phyloP scores from a whole-genome alignment of 169 alveolate species.

The Plasmodium chabaudi region DNA sequence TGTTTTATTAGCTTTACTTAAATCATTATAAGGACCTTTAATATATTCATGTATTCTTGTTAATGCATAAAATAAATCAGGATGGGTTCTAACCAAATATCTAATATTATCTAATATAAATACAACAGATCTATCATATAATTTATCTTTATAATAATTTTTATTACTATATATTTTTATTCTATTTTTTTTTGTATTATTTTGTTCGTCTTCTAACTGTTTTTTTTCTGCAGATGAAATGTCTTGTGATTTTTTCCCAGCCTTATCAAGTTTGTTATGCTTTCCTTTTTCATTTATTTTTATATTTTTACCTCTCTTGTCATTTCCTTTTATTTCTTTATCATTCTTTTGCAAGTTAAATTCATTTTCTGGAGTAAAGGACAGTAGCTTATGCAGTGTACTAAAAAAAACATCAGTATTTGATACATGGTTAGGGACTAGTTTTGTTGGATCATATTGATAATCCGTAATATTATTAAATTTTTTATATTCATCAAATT shows the following conservation, averaged over 20 bases:
- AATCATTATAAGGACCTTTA: constrained; percentile 73
- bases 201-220: neutral
- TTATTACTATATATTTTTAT: neutral
- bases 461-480: constrained; percentile 37
- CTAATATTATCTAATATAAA: constrained; percentile 67
- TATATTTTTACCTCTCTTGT: neutral
- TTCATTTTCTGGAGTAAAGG: constrained; percentile 31
- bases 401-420: constrained; percentile 65
- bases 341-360: neutral
- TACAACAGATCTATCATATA: constrained; percentile 75
- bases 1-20: constrained; percentile 62
- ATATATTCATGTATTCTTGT: constrained; percentile 77
- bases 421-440: constrained; percentile 67
- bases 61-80: constrained; percentile 74
- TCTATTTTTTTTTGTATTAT: neutral
- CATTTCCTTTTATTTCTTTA: neutral
- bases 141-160: constrained; percentile 35
- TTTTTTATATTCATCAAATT: constrained; percentile 63
- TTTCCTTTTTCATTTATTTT: neutral
- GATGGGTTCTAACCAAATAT: constrained; percentile 72
- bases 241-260: neutral
- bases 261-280: neutral
- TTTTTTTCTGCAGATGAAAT: neutral
- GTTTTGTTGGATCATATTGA: constrained; percentile 68
- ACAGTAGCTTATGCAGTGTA: constrained; percentile 53